Evolutionary conservation across 106 monocot genomes (phyloP).

Genomic region (Narthecium ossifragum): DNA sequence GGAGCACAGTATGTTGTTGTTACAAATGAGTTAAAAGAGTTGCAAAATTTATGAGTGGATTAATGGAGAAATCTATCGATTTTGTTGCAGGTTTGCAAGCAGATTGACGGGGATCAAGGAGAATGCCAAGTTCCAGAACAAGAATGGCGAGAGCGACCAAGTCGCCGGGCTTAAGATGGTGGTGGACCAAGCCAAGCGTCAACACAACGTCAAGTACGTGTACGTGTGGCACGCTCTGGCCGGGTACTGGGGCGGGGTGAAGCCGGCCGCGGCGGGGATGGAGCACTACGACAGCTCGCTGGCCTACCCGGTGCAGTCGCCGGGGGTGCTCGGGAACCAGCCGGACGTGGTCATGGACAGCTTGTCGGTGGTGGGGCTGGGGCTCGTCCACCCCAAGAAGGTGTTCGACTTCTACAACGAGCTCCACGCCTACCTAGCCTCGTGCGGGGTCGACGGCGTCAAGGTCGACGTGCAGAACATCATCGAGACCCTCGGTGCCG

Average conservation of each 20-base stretch:
- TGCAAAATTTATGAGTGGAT: background rate
- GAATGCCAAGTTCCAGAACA: slow-evolving; percentile 70
- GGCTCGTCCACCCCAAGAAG: slow-evolving; percentile 52
- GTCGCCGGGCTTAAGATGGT: slow-evolving; percentile 45
- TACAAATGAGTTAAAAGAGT: background rate
- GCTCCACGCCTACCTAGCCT: slow-evolving; percentile 64
- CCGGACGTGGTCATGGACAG: slow-evolving; percentile 63
- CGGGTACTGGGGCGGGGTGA: slow-evolving; percentile 77
- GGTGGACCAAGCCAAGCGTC: slow-evolving; percentile 44
- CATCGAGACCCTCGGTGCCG: slow-evolving; percentile 62
- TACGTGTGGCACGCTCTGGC: slow-evolving; percentile 72
- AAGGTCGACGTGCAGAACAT: slow-evolving; percentile 83
- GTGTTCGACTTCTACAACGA: slow-evolving; percentile 54
- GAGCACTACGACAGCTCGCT: slow-evolving; percentile 55
- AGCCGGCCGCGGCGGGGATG: slow-evolving; percentile 49
- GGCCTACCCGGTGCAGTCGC: slow-evolving; percentile 54
- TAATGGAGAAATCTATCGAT: background rate
- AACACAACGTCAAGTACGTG: slow-evolving; percentile 42
- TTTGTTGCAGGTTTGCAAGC: slow-evolving; percentile 21
- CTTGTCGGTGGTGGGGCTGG: slow-evolving; percentile 45
- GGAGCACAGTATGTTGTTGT: slow-evolving; percentile 58
- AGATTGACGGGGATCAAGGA: slow-evolving; percentile 61
- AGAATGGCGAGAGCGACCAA: slow-evolving; percentile 4
- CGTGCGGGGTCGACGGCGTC: slow-evolving; percentile 64
- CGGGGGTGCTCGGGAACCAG: slow-evolving; percentile 56